Evolutionary conservation across 75 land plant species (phyloP).

Genomic region (Isoetes taiwanensis): DNA sequence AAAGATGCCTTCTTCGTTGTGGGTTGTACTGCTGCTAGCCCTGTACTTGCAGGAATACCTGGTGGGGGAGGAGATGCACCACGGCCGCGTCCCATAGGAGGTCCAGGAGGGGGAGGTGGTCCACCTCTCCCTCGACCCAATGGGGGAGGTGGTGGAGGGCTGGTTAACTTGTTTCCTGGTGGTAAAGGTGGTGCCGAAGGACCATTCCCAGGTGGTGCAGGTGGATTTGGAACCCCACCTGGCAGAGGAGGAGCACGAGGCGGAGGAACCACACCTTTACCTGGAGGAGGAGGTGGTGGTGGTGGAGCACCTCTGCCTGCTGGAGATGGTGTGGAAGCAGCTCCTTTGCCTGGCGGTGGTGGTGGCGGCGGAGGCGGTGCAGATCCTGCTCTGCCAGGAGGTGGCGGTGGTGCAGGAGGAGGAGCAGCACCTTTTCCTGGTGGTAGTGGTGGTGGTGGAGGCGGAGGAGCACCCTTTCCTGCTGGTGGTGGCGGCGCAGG

Average conservation of each 20-base stretch:
- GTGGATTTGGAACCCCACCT: too few species aligned
- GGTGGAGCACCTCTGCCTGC: conserved; percentile 18
- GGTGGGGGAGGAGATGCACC: conserved; percentile 6
- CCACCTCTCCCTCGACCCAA: conserved; percentile 13
- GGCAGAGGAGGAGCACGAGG: conserved; percentile 14
- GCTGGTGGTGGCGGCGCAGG: conserved; percentile 26
- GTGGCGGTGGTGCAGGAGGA: conserved; percentile 26
- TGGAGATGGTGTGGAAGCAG: conserved; percentile 11
- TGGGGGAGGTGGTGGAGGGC: conserved; percentile 4
- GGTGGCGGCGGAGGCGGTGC: conserved; percentile 23
- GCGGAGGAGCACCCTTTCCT: conserved; percentile 14
- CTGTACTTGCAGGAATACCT: too few species aligned
- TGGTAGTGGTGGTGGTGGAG: conserved; percentile 34
- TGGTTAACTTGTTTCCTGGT: too few species aligned
- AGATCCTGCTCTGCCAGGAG: conserved; percentile 17
- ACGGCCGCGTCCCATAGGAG: conserved; percentile 28
- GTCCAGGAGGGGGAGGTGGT: conserved; percentile 26
- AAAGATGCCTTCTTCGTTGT: conserved; percentile 50
- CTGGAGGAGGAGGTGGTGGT: conserved; percentile 30
- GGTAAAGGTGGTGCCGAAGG: conserved; percentile 13
- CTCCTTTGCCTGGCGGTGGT: conserved; percentile 14
- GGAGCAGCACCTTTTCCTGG: conserved; percentile 20
- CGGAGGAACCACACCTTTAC: background rate
- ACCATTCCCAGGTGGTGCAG: background rate
- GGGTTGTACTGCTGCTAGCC: conserved; percentile 16